Evolutionary conservation across 2,329 filamentous ascomycete species (phyloP).

Genomic region (Ampelomyces quisqualis): DNA sequence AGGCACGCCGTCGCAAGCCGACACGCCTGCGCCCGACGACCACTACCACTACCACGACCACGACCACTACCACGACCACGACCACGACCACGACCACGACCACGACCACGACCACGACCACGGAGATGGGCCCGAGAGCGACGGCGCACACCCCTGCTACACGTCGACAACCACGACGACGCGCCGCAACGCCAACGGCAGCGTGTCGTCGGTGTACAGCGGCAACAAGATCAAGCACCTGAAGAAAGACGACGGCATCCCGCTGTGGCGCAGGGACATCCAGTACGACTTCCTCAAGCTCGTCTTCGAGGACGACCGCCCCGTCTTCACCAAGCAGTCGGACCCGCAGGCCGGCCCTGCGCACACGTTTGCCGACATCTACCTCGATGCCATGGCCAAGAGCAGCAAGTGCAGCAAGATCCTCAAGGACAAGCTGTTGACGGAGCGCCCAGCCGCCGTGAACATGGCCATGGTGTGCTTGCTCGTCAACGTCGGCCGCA

Average conservation of each 20-base stretch:
- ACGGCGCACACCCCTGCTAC: slow-evolving; percentile 42
- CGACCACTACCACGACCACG: slow-evolving; percentile 27
- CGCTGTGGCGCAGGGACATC: slow-evolving; percentile 83
- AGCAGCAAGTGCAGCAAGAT: slow-evolving; percentile 99
- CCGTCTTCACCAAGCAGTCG: slow-evolving; percentile 89
- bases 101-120: slow-evolving; percentile 48
- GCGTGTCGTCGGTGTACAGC: slow-evolving; percentile 66
- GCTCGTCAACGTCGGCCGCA: slow-evolving; percentile 92
- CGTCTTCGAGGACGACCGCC: slow-evolving; percentile 73
- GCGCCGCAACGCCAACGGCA: slow-evolving; percentile 64
- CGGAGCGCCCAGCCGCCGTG: slow-evolving; percentile 86
- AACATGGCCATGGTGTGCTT: slow-evolving; percentile 99
- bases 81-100: slow-evolving; percentile 52
- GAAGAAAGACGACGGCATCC: slow-evolving; percentile 86
- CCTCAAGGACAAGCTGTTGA: slow-evolving; percentile 91
- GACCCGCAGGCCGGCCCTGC: slow-evolving; percentile 70
- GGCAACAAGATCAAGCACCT: slow-evolving; percentile 79
- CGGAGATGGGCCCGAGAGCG: slow-evolving; percentile 29
- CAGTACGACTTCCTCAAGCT: slow-evolving; percentile 82
- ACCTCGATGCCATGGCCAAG: slow-evolving; percentile 97
- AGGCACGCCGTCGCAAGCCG: slow-evolving; percentile 28
- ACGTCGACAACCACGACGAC: slow-evolving; percentile 55
- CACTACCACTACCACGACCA: slow-evolving; percentile 32
- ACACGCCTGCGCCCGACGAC: slow-evolving; percentile 37
- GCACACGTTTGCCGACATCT: slow-evolving; percentile 83